Percentiles rank a stretch among this genome's conserved stretches.
These are phyloP conservation scores for Phytopythium sindhum DNA, from an alignment of 352 stramenopile species.

Conservation along the genomic window DNA sequence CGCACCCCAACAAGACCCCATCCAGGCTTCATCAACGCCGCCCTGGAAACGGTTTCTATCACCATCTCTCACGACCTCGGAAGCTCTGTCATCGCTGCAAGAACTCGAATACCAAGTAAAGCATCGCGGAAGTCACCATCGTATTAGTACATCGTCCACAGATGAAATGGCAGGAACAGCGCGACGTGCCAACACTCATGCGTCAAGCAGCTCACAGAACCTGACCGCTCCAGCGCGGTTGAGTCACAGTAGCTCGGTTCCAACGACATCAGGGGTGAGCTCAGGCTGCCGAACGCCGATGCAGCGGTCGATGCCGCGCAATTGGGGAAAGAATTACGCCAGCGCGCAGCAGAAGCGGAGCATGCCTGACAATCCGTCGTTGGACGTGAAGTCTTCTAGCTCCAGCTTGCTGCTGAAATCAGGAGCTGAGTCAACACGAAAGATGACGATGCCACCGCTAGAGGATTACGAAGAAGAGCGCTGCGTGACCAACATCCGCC, in stretches of 20 bases:
- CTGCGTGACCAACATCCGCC: slow-evolving; percentile 35
- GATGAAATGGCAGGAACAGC: neutral
- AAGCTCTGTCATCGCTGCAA: slow-evolving; percentile 40
- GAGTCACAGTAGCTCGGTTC: slow-evolving; percentile 1
- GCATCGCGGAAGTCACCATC: slow-evolving; percentile 46
- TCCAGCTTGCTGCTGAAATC: neutral
- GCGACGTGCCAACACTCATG: neutral
- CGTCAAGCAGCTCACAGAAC: slow-evolving; percentile 1
- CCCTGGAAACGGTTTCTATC: slow-evolving; percentile 49
- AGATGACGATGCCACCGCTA: too few relatives aligned
- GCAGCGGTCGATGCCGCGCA: slow-evolving; percentile 53
- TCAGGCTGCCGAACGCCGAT: slow-evolving; percentile 6
- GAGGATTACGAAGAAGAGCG: slow-evolving; percentile 13
- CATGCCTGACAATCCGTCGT: slow-evolving; percentile 15
- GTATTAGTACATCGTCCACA: slow-evolving; percentile 9
- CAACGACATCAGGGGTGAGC: neutral
- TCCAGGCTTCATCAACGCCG: neutral
- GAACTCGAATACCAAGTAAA: slow-evolving; percentile 57
- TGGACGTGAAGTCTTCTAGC: slow-evolving; percentile 18
- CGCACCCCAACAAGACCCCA: slow-evolving; percentile 3
- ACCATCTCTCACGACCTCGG: slow-evolving; percentile 34
- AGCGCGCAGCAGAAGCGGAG: slow-evolving; percentile 20
- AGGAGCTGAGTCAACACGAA: neutral
- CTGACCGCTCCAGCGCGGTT: neutral
- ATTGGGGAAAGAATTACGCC: slow-evolving; percentile 60